phyloP scores from a whole-genome alignment of 2,329 filamentous ascomycete species.

The Talaromyces sp. region DNA sequence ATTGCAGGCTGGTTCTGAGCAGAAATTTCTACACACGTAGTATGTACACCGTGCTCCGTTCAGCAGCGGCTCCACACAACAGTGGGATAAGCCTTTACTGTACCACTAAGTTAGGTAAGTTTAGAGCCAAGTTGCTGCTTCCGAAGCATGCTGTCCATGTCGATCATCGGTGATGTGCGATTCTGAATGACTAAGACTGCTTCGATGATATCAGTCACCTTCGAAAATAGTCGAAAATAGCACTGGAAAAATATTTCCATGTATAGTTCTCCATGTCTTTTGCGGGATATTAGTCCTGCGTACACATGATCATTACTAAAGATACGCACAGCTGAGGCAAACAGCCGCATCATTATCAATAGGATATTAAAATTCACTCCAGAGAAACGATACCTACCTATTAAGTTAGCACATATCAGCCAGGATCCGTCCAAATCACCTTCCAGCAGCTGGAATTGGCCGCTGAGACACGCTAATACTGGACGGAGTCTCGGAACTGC shows the following conservation, averaged over 20 bases:
- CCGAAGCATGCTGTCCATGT: conserved; percentile 1
- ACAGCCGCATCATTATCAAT: not conserved
- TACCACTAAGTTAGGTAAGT: not conserved
- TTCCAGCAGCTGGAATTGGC: not conserved
- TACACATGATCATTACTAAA: not conserved
- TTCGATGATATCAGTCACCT: not conserved
- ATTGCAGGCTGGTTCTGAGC: not conserved
- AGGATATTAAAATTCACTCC: not conserved
- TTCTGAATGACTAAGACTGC: not conserved
- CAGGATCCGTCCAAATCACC: not conserved
- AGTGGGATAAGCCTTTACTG: not conserved
- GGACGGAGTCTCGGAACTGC: not conserved
- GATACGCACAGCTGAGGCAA: not conserved
- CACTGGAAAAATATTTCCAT: not conserved
- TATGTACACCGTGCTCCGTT: not conserved
- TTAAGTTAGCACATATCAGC: not conserved
- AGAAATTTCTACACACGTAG: conserved; percentile 4
- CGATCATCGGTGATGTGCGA: conserved; percentile 10
- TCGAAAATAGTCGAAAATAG: not conserved
- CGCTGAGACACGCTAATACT: conserved; percentile 4
- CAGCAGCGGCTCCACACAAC: not conserved
- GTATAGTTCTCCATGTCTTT: not conserved
- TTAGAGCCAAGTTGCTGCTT: conserved; percentile 5
- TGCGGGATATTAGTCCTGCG: not conserved
- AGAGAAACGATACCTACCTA: not conserved